Conservation (phyloP, 139 green algal genomes). For the Coelastrella sp. region DNA sequence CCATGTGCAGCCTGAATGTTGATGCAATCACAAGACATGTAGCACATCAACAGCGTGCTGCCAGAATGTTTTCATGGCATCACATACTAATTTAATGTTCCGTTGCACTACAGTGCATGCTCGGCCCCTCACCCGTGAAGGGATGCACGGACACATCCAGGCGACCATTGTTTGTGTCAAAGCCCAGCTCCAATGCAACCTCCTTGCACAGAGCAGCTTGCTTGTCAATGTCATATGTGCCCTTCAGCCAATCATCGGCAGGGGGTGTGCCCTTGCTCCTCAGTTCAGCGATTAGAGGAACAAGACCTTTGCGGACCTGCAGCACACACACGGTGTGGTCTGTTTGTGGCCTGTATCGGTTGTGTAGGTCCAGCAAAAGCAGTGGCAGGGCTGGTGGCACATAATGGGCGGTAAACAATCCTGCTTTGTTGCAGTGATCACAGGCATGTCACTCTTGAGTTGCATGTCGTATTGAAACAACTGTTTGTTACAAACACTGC, state of each 20-base stretch:
- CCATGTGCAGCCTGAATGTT: no score
- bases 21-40: no score
- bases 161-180: constrained; percentile 79
- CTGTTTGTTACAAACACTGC: neutral
- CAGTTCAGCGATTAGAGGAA: constrained; percentile 80
- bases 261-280: constrained; percentile 43
- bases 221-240: constrained; percentile 67
- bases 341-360: neutral
- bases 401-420: neutral
- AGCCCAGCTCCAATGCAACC: constrained; percentile 83
- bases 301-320: constrained; percentile 76
- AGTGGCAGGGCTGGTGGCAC: neutral
- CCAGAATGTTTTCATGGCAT: no score
- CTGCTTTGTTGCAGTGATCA: no score
- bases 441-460: no score
- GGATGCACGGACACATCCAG: constrained; percentile 90
- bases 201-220: constrained; percentile 60
- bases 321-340: neutral
- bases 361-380: neutral
- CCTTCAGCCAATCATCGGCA: constrained; percentile 65
- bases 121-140: constrained; percentile 68
- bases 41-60: no score
- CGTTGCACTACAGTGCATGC: no score
- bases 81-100: no score
- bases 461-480: no score